Evolutionary conservation across 2,329 filamentous ascomycete genomes (phyloP).

Genomic region (Fusarium chuoi): DNA sequence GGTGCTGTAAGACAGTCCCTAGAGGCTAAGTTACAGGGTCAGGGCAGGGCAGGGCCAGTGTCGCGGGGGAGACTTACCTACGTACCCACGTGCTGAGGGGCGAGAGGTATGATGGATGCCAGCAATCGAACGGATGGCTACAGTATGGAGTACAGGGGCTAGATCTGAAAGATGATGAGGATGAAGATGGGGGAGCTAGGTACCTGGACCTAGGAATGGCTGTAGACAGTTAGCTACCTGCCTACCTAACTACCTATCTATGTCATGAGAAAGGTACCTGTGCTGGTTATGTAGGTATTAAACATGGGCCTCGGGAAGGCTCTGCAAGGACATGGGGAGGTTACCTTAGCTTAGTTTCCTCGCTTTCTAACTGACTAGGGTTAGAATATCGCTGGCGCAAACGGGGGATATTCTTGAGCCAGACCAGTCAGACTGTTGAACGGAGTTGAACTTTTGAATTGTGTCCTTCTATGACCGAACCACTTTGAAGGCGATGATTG

Average conservation of each 20-base stretch:
- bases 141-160: neutral
- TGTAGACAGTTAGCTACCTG: neutral
- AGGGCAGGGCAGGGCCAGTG: slow-evolving; percentile 18
- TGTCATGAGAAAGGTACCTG: slow-evolving; percentile 3
- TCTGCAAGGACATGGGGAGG: slow-evolving; percentile 19
- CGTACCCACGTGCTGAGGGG: neutral
- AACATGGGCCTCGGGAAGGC: slow-evolving; percentile 5
- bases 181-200: neutral
- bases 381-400: neutral
- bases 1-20: neutral
- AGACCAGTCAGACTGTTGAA: slow-evolving; percentile 9
- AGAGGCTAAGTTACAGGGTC: slow-evolving; percentile 4
- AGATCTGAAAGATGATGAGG: neutral
- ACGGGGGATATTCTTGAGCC: slow-evolving; percentile 6
- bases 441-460: neutral
- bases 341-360: slow-evolving; percentile 16
- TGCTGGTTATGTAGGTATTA: neutral
- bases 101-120: slow-evolving; percentile 4
- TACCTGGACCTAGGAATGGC: neutral
- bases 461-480: slow-evolving; percentile 23
- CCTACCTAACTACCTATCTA: neutral
- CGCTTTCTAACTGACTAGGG: slow-evolving; percentile 7
- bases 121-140: neutral
- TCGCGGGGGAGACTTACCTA: slow-evolving; percentile 6
- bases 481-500: slow-evolving; percentile 15